Percentiles rank a stretch among this genome's conserved stretches.
phyloP scores from a whole-genome alignment of 2,329 filamentous ascomycete genomes.

The Teratosphaeria destructans region DNA sequence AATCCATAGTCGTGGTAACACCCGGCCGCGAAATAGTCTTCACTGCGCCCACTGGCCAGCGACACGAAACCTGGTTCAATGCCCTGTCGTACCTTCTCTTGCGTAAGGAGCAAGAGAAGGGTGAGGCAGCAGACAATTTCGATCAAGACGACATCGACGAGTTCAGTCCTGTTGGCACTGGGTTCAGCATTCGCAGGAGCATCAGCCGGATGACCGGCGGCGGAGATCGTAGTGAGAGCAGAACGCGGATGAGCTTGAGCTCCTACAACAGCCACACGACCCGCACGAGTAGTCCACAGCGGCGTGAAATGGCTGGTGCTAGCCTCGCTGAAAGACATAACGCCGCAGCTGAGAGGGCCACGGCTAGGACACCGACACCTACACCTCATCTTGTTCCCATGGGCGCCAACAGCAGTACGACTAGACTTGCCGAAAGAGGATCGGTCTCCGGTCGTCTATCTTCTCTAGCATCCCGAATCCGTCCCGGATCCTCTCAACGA shows the following conservation, averaged over 20 bases:
- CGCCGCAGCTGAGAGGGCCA: not conserved
- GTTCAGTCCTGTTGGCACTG: conserved; percentile 55
- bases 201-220: conserved; percentile 43
- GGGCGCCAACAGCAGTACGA: not conserved
- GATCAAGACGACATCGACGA: conserved; percentile 55
- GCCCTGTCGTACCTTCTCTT: conserved; percentile 86
- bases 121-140: conserved; percentile 44
- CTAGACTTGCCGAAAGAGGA: not conserved
- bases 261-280: conserved; percentile 45
- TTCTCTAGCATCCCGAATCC: conserved; percentile 15
- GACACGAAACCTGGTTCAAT: conserved; percentile 98
- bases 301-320: conserved; percentile 6
- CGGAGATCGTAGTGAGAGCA: conserved; percentile 29
- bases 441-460: conserved; percentile 28
- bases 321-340: conserved; percentile 6
- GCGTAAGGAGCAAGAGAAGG: conserved; percentile 47
- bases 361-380: conserved; percentile 7
- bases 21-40: conserved; percentile 86
- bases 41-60: conserved; percentile 82
- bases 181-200: conserved; percentile 35
- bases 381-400: conserved; percentile 1
- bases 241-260: conserved; percentile 22
- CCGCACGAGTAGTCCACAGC: conserved; percentile 52
- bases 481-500: conserved; percentile 13
- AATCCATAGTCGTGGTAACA: conserved; percentile 83